phyloP scores from a whole-genome alignment of 83 land plant species.

The Picea engelmannii region DNA sequence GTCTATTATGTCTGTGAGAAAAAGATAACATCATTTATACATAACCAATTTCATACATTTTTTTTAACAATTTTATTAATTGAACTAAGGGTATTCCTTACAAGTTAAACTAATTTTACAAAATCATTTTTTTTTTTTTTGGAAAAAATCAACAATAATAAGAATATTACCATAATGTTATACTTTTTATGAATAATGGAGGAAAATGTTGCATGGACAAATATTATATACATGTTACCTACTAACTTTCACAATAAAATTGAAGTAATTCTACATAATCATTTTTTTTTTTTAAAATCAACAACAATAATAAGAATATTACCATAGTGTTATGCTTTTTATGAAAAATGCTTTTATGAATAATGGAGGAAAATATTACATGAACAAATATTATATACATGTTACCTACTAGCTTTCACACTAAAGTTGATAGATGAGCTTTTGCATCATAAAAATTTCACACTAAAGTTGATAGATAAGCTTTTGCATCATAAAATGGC shows the following conservation, averaged over 20 bases:
- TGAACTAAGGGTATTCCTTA: too few relatives aligned
- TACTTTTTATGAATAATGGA: conserved; percentile 74
- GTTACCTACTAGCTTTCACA: conserved; percentile 94
- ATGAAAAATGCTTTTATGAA: conserved; percentile 78
- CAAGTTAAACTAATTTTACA: too few relatives aligned
- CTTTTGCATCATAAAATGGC: conserved; percentile 75
- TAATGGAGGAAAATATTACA: conserved; percentile 80
- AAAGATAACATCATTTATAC: too few relatives aligned
- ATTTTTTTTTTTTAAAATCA: too few relatives aligned
- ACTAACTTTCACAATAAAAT: conserved; percentile 87
- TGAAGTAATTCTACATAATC: not conserved
- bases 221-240: conserved; percentile 96
- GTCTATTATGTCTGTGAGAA: too few relatives aligned
- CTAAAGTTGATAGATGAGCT: conserved; percentile 75
- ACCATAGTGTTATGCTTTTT: conserved; percentile 38
- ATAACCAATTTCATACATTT: too few relatives aligned
- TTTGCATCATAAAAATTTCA: conserved; percentile 77
- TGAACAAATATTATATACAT: conserved; percentile 95
- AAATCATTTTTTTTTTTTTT: too few relatives aligned
- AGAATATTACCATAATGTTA: not conserved
- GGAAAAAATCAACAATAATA: too few relatives aligned
- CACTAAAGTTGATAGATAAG: conserved; percentile 77
- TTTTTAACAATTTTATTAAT: too few relatives aligned
- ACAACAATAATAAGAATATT: too few relatives aligned
- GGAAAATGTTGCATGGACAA: conserved; percentile 86